These are phyloP conservation scores for Pterocarpus santalinus DNA, from an alignment of 306 rosid species.

Conservation along the genomic window DNA sequence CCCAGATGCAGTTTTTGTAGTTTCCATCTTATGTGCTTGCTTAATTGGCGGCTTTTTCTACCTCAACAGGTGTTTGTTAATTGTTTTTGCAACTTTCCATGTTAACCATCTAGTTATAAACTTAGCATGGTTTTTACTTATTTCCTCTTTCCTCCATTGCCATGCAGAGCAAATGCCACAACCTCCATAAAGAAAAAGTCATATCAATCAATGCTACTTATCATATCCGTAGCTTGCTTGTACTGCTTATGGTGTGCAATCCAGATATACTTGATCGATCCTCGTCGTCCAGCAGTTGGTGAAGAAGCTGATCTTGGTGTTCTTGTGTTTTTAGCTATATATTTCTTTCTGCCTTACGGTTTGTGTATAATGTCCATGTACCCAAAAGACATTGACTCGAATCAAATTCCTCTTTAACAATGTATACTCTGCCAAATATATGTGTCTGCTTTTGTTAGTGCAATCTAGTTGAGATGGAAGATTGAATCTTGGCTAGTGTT, in stretches of 20 bases:
- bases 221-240: constrained; percentile 59
- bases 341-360: constrained; percentile 72
- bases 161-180: constrained; percentile 65
- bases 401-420: constrained; percentile 65
- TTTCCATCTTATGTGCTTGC: constrained; percentile 64
- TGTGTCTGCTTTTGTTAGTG: constrained; percentile 21
- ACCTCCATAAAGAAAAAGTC: constrained; percentile 61
- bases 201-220: constrained; percentile 64
- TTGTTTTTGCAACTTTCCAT: constrained; percentile 7
- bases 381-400: constrained; percentile 58
- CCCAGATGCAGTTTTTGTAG: constrained; percentile 82
- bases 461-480: background rate
- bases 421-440: background rate
- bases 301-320: constrained; percentile 98
- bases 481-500: background rate
- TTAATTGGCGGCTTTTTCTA: constrained; percentile 74
- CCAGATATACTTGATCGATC: constrained; percentile 72
- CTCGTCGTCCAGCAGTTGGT: constrained; percentile 83
- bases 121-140: constrained; percentile 32
- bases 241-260: constrained; percentile 85
- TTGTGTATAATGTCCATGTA: constrained; percentile 74
- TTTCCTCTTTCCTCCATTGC: constrained; percentile 22
- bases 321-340: constrained; percentile 69
- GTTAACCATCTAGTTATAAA: constrained; percentile 1
- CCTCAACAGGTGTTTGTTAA: constrained; percentile 72